Evolutionary conservation across 208 protist genomes (phyloP).

Genomic region (Crithidia brevicula): DNA sequence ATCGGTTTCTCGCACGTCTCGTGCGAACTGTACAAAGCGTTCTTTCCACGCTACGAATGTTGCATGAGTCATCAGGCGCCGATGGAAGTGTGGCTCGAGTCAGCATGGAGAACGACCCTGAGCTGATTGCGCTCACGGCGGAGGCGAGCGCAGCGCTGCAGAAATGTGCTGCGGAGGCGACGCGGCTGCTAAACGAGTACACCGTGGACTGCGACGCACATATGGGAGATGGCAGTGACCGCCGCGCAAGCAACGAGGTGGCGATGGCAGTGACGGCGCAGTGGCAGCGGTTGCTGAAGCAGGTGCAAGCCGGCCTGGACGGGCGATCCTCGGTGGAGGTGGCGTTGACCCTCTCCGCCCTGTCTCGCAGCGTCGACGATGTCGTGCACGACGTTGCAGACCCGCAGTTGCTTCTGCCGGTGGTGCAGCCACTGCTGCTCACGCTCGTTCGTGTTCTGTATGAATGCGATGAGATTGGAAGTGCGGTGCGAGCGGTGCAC

Average conservation of each 20-base stretch:
- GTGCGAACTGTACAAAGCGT: neutral
- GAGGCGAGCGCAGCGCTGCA: neutral
- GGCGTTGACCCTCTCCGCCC: constrained; percentile 41
- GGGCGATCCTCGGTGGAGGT: constrained; percentile 34
- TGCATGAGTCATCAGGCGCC: too few species aligned
- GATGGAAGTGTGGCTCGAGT: too few species aligned
- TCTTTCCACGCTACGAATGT: neutral
- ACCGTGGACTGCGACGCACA: neutral
- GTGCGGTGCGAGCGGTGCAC: constrained; percentile 46
- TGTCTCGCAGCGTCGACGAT: constrained; percentile 53
- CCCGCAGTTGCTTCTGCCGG: constrained; percentile 1
- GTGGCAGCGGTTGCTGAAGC: constrained; percentile 14
- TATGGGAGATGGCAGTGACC: neutral
- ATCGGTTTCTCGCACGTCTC: neutral
- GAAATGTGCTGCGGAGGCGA: neutral
- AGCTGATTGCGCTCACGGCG: neutral
- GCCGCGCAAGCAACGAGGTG: neutral
- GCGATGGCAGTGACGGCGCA: constrained; percentile 6
- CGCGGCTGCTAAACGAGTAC: neutral
- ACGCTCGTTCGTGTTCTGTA: constrained; percentile 48
- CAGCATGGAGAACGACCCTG: too few species aligned
- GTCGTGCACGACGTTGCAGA: constrained; percentile 27
- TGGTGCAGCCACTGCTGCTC: constrained; percentile 17
- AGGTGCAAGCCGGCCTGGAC: constrained; percentile 39
- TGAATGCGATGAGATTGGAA: constrained; percentile 49